Conservation (phyloP, 148 eudicot genomes). For the Rheum nobile region DNA sequence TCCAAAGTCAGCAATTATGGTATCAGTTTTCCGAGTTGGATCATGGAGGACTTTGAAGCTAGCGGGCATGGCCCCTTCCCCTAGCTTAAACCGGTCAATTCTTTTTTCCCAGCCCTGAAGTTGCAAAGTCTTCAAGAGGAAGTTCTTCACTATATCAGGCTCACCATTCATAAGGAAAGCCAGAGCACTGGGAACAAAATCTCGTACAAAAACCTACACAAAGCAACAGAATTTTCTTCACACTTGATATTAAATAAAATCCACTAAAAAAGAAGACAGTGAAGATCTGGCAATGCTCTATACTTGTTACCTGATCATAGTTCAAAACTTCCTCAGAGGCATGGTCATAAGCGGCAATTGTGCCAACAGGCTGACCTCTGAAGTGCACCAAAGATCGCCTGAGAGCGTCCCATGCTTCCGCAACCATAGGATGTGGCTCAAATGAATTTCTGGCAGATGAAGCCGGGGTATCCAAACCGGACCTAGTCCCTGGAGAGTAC, state of each 20-base stretch:
- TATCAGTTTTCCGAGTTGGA: conserved; percentile 78
- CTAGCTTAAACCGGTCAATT: conserved; percentile 92
- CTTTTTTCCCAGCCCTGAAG: conserved; percentile 99
- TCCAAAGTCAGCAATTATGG: conserved; percentile 88
- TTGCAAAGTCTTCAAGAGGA: conserved; percentile 79
- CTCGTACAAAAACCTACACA: conserved; percentile 87
- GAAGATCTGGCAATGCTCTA: background rate
- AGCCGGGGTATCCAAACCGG: conserved; percentile 77
- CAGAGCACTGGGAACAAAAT: conserved; percentile 96
- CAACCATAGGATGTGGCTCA: conserved; percentile 97
- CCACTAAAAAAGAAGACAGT: background rate
- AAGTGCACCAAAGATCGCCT: conserved; percentile 72
- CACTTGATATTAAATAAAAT: background rate
- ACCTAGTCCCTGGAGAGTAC: conserved; percentile 78
- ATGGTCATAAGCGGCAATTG: conserved; percentile 93
- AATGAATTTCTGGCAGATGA: conserved; percentile 84
- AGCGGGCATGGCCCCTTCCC: conserved; percentile 99
- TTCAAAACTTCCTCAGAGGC: conserved; percentile 92
- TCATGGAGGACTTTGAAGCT: conserved; percentile 98
- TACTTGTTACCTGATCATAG: conserved; percentile 76
- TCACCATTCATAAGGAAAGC: conserved; percentile 98
- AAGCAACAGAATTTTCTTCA: background rate
- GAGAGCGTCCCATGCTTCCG: conserved; percentile 98
- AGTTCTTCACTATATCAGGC: conserved; percentile 94
- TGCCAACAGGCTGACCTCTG: conserved; percentile 88